phyloP scores from a whole-genome alignment of 306 rosid genomes.

The Astragalus membranaceus region DNA sequence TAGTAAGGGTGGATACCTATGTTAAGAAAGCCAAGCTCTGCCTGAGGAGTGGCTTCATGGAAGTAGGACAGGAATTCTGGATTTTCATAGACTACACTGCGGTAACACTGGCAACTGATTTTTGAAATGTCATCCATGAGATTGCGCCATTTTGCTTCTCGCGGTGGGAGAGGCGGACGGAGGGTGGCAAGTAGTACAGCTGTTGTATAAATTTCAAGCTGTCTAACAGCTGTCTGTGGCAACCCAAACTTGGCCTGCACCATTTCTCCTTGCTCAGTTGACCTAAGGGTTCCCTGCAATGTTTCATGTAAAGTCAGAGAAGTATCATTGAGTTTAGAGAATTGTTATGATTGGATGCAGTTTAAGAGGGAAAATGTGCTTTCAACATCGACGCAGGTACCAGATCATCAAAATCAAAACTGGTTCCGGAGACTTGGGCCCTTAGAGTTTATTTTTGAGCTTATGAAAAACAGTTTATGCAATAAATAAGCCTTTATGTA shows the following conservation, averaged over 20 bases:
- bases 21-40: conserved; percentile 93
- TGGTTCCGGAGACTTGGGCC: not conserved
- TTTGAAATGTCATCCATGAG: conserved; percentile 87
- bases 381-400: not conserved
- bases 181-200: conserved; percentile 87
- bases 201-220: conserved; percentile 90
- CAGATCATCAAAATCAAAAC: not conserved
- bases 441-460: too few species aligned
- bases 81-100: conserved; percentile 69
- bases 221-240: conserved; percentile 85
- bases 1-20: conserved; percentile 54
- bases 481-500: too few species aligned
- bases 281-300: conserved; percentile 69
- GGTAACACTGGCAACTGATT: conserved; percentile 64
- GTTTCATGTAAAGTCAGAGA: not conserved
- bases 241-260: conserved; percentile 86
- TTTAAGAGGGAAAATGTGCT: not conserved
- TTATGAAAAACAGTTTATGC: too few species aligned
- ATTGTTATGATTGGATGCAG: not conserved
- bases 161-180: conserved; percentile 75
- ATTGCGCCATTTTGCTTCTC: conserved; percentile 84
- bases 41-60: conserved; percentile 91
- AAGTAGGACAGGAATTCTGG: conserved; percentile 85
- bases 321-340: not conserved
- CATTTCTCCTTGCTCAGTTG: conserved; percentile 98